Evolutionary conservation across 176 grass and related monocot species (phyloP).

Genomic region (Oryza glaberrima): DNA sequence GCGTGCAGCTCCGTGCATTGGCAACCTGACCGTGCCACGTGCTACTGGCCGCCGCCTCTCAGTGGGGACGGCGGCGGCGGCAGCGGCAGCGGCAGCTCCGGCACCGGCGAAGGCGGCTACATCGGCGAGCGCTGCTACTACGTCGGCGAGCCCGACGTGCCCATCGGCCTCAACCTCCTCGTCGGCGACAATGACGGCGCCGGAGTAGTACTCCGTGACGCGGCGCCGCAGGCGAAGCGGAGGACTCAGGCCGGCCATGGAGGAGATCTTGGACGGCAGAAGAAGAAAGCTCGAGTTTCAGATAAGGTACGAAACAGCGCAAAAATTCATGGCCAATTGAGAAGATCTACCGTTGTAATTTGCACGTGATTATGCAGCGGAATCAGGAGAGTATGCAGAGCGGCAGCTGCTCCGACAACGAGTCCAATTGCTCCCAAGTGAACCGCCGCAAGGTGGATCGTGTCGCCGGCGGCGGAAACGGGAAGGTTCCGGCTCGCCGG

Average conservation of each 20-base stretch:
- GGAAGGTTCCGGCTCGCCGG: conserved; percentile 53
- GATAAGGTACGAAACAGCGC: conserved; percentile 15
- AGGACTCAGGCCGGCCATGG: conserved; percentile 39
- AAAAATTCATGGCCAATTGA: neutral
- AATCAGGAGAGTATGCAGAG: conserved; percentile 39
- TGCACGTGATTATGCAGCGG: conserved; percentile 6
- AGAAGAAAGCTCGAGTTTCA: conserved; percentile 51
- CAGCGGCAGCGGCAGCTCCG: conserved; percentile 20
- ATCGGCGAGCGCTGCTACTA: conserved; percentile 47
- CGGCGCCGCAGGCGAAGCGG: conserved; percentile 38
- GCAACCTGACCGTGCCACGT: conserved; percentile 1
- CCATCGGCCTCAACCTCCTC: conserved; percentile 57
- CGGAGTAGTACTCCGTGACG: neutral
- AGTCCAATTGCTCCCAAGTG: conserved; percentile 49
- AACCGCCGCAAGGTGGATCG: conserved; percentile 23
- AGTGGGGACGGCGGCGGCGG: conserved; percentile 20
- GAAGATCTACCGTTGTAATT: neutral
- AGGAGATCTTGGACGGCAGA: conserved; percentile 36
- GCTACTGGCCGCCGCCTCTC: conserved; percentile 43
- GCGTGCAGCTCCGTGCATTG: neutral
- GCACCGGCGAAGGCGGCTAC: conserved; percentile 23
- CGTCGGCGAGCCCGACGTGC: conserved; percentile 54
- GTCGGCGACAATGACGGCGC: conserved; percentile 31
- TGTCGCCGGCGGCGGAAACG: conserved; percentile 21
- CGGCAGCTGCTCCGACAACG: conserved; percentile 48